These are phyloP conservation scores for Zygoascus sp. DNA, from an alignment of 1,139 yeast genomes.

Conservation along the genomic window DNA sequence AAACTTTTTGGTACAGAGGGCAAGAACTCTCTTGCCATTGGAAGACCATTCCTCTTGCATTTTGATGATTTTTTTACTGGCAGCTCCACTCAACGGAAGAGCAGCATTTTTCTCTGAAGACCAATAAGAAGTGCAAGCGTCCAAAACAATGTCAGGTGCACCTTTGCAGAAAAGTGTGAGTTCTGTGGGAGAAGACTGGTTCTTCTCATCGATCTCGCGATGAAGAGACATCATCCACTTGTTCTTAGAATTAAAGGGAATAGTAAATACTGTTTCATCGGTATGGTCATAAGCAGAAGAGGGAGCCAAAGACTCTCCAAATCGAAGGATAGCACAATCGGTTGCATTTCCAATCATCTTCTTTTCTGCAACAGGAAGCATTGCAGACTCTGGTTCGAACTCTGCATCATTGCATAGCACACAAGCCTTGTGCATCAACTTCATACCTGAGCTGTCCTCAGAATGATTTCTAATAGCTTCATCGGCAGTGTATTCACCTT, in stretches of 20 bases:
- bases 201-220: constrained; percentile 19
- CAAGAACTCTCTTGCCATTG: constrained; percentile 46
- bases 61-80: constrained; percentile 25
- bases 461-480: constrained; percentile 21
- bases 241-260: constrained; percentile 47
- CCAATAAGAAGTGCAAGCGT: constrained; percentile 34
- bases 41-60: constrained; percentile 41
- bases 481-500: constrained; percentile 18
- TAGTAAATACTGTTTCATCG: constrained; percentile 15
- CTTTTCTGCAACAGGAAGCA: constrained; percentile 28
- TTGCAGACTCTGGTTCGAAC: constrained; percentile 26
- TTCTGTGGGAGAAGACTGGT: background rate
- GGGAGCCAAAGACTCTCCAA: constrained; percentile 31
- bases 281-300: constrained; percentile 7
- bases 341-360: constrained; percentile 47
- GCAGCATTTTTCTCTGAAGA: constrained; percentile 21
- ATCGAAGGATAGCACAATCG: constrained; percentile 44
- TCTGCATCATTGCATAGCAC: constrained; percentile 43
- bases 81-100: constrained; percentile 18
- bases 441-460: constrained; percentile 10
- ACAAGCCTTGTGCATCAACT: constrained; percentile 17
- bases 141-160: constrained; percentile 47
- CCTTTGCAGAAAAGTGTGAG: constrained; percentile 37
- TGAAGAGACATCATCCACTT: constrained; percentile 42
- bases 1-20: constrained; percentile 35